phyloP scores from a whole-genome alignment of 169 alveolate genomes.

The Plasmodium reichenowi region DNA sequence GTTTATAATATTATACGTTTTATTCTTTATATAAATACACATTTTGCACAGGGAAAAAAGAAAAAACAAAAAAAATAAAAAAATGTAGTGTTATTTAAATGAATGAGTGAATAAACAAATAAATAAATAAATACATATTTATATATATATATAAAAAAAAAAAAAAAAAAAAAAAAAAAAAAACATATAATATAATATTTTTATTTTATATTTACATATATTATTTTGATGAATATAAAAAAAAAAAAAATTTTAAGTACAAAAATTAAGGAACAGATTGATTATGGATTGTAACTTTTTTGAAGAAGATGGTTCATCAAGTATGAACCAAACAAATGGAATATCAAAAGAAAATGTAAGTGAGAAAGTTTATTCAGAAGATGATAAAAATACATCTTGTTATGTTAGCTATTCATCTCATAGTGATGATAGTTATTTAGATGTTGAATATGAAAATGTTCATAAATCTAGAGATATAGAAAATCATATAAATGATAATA shows the following conservation, averaged over 20 bases:
- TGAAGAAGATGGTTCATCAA: constrained; percentile 28
- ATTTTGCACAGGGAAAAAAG: background rate
- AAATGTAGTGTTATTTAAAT: background rate
- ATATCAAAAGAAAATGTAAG: constrained; percentile 29
- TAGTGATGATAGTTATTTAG: constrained; percentile 62
- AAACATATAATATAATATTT: background rate
- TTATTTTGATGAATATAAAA: constrained; percentile 4
- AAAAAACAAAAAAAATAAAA: background rate
- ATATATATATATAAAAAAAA: background rate
- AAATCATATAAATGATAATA: background rate
- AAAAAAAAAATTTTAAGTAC: constrained; percentile 16
- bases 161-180: no score
- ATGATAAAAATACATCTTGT: constrained; percentile 54
- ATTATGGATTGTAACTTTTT: constrained; percentile 52
- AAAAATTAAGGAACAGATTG: background rate
- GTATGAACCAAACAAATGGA: constrained; percentile 5
- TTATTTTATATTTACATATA: background rate
- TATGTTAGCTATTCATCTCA: constrained; percentile 51
- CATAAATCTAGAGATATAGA: constrained; percentile 11
- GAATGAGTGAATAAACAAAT: background rate
- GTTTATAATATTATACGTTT: background rate
- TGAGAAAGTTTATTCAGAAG: constrained; percentile 57
- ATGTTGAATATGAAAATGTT: constrained; percentile 40
- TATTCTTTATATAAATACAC: background rate
- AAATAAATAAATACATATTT: background rate